Evolutionary conservation across 352 stramenopile genomes (phyloP), one percentile per base, ranked within the genome.

Genomic region (Phytophthora aleatoria): DNA sequence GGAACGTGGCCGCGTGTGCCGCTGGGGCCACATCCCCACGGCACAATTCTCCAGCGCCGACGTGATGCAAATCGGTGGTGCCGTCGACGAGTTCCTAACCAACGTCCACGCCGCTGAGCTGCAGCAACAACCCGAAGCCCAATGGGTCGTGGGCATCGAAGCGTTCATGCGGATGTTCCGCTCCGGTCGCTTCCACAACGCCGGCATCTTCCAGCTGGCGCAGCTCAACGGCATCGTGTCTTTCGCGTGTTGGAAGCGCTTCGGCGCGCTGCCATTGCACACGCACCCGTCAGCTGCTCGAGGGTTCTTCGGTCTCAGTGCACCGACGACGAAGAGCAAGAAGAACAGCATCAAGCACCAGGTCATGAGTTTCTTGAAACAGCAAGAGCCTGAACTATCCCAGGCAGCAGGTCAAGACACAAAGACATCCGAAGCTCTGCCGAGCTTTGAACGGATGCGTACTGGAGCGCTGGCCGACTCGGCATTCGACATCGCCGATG

Each of bases 191-290:
- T 91, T 90, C 69, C 82, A 95, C 74, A 93, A 89, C 63, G 86
- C 88, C 54, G 87, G 87, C 43, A 83, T 95, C 30, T 92, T 95
- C 69, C 87, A 95, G 60, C 68, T 95, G 31, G 87, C 85, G 28
- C 87, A 95, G 63, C 83, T 95, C 52, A 95, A 95, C 44, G 87
- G 83, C 41, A 89, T 94, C 50, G 85, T 94, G 41, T 93, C 83
- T 41, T 95, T 89, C 68, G 65, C 76, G 10, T 89, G 78, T 61
- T 92, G 83, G 79, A 81, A 80, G 55, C 79, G 73, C 28, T 94
- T 95, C 49, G 31, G 60, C 13, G 70, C 52, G 41, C 31, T 73
- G 26, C 87, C 85, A 33, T 38, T 78, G 47, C 85, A 93, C 64
- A 89, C 82, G 24, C 87, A 95, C 41, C 87, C 87, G 28, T 82